Percentiles rank a stretch among this genome's conserved stretches.
These are phyloP conservation scores for Trametes versicolor DNA, from an alignment of 1,284 basidiomycete genomes.

Conservation along the genomic window DNA sequence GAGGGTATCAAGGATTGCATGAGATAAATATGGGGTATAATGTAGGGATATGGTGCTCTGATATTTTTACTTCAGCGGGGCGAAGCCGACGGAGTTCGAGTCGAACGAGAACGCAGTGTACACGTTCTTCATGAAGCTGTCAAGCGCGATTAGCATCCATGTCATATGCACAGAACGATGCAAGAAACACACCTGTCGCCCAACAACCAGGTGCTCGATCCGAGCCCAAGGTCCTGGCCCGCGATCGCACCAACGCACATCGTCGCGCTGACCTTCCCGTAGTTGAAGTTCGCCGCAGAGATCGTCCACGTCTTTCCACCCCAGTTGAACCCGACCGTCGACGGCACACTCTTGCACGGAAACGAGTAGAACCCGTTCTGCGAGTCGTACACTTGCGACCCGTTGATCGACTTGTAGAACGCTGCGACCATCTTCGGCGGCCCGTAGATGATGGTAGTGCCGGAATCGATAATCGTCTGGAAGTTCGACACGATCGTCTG, in stretches of 20 bases:
- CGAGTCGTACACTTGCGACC: constrained; percentile 45
- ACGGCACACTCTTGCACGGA: constrained; percentile 40
- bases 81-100: constrained; percentile 39
- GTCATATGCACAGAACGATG: background rate
- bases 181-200: constrained; percentile 37
- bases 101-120: constrained; percentile 42
- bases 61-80: constrained; percentile 32
- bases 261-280: constrained; percentile 33
- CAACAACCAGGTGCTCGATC: constrained; percentile 40
- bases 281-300: constrained; percentile 42
- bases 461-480: constrained; percentile 52
- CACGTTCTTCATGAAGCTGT: constrained; percentile 42
- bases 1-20: too few species aligned
- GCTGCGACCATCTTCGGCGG: constrained; percentile 51
- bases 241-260: constrained; percentile 44
- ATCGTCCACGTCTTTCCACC: constrained; percentile 44
- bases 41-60: too few species aligned
- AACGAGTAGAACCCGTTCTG: constrained; percentile 42
- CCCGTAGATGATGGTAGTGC: constrained; percentile 62
- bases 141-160: background rate
- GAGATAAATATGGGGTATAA: too few species aligned
- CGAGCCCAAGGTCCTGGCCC: constrained; percentile 36
- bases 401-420: constrained; percentile 56
- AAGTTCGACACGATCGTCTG: constrained; percentile 35
- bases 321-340: constrained; percentile 43